A percentile compares a stretch with the other conserved stretches of the same genome.
These are phyloP conservation scores for Colletotrichum higginsianum DNA, from an alignment of 2,329 filamentous ascomycete species.

Conservation along the genomic window DNA sequence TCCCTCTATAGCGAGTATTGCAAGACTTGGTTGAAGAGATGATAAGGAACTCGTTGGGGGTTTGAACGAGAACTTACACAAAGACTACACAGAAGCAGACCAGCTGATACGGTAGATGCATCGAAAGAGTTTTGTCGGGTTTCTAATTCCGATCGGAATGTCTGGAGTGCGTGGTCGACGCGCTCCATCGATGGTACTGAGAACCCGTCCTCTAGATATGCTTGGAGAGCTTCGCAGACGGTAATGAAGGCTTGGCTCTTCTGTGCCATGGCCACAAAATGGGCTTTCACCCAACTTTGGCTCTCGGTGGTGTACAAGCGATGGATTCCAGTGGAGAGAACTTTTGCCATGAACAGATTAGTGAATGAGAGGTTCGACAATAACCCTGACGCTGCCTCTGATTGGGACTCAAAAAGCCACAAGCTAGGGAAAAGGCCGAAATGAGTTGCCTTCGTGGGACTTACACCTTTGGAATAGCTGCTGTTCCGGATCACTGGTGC, in stretches of 20 bases:
- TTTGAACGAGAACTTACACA: constrained; percentile 22
- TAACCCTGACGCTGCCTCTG: neutral
- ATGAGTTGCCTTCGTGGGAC: neutral
- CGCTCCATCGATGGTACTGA: constrained; percentile 39
- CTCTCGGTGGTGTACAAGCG: constrained; percentile 38
- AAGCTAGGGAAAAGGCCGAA: too few relatives aligned
- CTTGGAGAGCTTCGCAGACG: constrained; percentile 39
- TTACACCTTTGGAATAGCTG: constrained; percentile 34
- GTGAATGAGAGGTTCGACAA: neutral
- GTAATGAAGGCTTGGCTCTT: constrained; percentile 32
- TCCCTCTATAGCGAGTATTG: neutral
- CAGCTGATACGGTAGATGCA: constrained; percentile 36
- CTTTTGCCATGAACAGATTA: constrained; percentile 12
- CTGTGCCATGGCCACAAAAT: constrained; percentile 33
- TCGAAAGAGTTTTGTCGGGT: constrained; percentile 28
- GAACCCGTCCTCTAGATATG: constrained; percentile 38
- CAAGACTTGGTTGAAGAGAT: too few relatives aligned
- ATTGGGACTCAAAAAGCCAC: too few relatives aligned
- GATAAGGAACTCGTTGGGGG: too few relatives aligned
- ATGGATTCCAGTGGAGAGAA: constrained; percentile 31
- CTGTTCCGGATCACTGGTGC: constrained; percentile 20
- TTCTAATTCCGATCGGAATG: constrained; percentile 41
- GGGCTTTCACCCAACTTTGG: constrained; percentile 32
- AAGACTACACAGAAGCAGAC: constrained; percentile 36
- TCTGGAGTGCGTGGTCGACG: constrained; percentile 39